Evolutionary conservation across 305 asterid species (phyloP).

Genomic region (Caryopteris hybrid): DNA sequence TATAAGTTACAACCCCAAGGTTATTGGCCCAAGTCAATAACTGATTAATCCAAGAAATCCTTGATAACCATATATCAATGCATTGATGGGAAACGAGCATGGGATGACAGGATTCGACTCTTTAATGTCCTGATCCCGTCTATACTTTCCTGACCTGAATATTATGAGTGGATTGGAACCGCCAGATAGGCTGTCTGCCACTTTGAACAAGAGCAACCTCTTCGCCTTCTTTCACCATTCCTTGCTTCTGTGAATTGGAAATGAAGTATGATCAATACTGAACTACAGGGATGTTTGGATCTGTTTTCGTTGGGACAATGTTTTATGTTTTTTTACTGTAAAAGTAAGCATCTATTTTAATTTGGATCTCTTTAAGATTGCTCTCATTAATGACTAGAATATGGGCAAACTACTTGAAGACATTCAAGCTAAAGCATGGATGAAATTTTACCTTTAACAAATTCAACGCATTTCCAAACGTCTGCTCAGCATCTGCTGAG

Average conservation of each 20-base stretch:
- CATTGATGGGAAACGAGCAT: background rate
- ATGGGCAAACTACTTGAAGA: background rate
- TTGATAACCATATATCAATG: background rate
- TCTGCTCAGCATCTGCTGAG: slow-evolving; percentile 75
- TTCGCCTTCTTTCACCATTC: slow-evolving; percentile 92
- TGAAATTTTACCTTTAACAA: slow-evolving; percentile 51
- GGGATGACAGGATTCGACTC: background rate
- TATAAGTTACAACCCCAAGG: slow-evolving; percentile 2
- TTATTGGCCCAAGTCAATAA: background rate
- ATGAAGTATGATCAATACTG: background rate
- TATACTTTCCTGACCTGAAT: slow-evolving; percentile 86
- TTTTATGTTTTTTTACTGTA: no score
- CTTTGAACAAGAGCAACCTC: slow-evolving; percentile 94
- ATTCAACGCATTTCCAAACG: slow-evolving; percentile 66
- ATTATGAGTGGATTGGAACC: slow-evolving; percentile 83
- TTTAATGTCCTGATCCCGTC: background rate
- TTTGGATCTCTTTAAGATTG: background rate
- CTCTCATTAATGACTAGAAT: background rate
- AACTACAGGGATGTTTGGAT: no score
- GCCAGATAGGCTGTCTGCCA: slow-evolving; percentile 87
- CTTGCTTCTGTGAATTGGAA: slow-evolving; percentile 58
- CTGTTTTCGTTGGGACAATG: no score
- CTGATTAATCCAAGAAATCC: background rate
- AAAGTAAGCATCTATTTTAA: no score
- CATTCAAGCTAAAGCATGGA: background rate